Conservation (phyloP, 2,329 filamentous ascomycete species). For the Bipolaris gigantea region DNA sequence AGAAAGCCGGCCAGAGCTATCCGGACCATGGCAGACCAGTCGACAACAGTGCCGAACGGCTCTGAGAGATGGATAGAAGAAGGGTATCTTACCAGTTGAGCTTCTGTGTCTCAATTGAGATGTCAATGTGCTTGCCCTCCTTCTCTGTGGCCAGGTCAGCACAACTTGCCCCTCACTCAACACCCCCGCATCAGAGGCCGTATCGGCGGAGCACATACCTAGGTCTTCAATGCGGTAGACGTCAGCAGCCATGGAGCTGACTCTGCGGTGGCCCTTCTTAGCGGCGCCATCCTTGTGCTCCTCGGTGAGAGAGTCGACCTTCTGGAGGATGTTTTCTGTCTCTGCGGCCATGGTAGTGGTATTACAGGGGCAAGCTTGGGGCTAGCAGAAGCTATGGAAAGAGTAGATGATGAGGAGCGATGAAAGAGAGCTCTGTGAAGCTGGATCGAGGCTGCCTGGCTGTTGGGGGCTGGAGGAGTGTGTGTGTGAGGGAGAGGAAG, state of each 20-base stretch:
- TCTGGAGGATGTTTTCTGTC: constrained; percentile 64
- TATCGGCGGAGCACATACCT: constrained; percentile 58
- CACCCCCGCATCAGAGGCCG: constrained; percentile 20
- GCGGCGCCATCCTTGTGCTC: constrained; percentile 69
- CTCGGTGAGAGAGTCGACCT: constrained; percentile 90
- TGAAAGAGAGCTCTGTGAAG: constrained; percentile 21
- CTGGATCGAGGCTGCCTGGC: constrained; percentile 10
- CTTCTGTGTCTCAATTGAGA: constrained; percentile 81
- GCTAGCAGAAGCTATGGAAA: constrained; percentile 8
- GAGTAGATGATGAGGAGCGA: constrained; percentile 7
- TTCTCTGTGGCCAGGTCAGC: constrained; percentile 62
- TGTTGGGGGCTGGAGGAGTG: constrained; percentile 4
- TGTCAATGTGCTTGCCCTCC: constrained; percentile 69
- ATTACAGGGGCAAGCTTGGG: constrained; percentile 8
- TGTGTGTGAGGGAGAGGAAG: constrained; percentile 1
- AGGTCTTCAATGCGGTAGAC: constrained; percentile 84
- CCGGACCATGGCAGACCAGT: constrained; percentile 12
- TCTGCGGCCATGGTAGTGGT: constrained; percentile 57
- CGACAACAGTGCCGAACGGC: neutral
- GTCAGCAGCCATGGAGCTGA: constrained; percentile 72
- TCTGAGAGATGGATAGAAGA: neutral
- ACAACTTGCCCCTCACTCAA: constrained; percentile 32
- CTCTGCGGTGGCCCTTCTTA: constrained; percentile 65
- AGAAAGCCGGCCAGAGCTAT: constrained; percentile 5
- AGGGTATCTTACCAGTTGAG: constrained; percentile 73